Percentiles rank a stretch among this genome's conserved stretches.
phyloP scores from a whole-genome alignment of 2,329 filamentous ascomycete species.

The Microcyclosporella mali region DNA sequence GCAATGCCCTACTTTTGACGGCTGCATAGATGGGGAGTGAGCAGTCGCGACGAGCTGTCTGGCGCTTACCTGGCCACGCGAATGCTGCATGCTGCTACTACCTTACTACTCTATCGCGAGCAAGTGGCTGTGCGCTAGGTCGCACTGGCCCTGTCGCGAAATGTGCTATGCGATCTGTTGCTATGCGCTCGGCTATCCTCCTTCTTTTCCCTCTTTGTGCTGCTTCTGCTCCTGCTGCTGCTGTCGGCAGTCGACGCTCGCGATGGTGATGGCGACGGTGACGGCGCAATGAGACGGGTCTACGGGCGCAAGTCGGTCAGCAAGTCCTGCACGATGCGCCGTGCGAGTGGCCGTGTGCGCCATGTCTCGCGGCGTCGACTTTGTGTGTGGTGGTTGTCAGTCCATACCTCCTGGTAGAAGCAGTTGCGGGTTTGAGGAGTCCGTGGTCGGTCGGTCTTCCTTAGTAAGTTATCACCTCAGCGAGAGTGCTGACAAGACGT shows the following conservation, averaged over 20 bases:
- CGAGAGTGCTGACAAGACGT: too few relatives aligned
- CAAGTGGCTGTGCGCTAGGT: neutral
- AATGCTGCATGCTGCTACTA: slow-evolving; percentile 30
- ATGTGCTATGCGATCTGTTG: neutral
- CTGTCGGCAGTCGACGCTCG: neutral
- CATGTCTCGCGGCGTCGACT: too few relatives aligned
- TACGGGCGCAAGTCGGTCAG: neutral
- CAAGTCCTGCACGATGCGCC: too few relatives aligned
- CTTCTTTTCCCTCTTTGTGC: too few relatives aligned
- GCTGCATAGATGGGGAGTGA: slow-evolving; percentile 1
- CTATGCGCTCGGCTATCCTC: neutral
- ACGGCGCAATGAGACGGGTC: neutral
- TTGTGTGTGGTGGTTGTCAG: too few relatives aligned
- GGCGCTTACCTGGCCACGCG: slow-evolving; percentile 50
- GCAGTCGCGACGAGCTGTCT: too few relatives aligned
- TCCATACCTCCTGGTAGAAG: too few relatives aligned
- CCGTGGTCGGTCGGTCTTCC: too few relatives aligned
- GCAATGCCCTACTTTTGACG: slow-evolving; percentile 21
- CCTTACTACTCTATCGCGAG: neutral
- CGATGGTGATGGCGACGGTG: too few relatives aligned
- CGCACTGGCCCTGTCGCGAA: neutral
- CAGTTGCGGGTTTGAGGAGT: too few relatives aligned
- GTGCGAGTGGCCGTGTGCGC: too few relatives aligned
- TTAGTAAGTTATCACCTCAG: too few relatives aligned
- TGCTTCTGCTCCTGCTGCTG: neutral